Evolutionary conservation across 805 yeast genomes (phyloP), one percentile per base, ranked within the genome.

Genomic region (Saccharomycopsis sp.): DNA sequence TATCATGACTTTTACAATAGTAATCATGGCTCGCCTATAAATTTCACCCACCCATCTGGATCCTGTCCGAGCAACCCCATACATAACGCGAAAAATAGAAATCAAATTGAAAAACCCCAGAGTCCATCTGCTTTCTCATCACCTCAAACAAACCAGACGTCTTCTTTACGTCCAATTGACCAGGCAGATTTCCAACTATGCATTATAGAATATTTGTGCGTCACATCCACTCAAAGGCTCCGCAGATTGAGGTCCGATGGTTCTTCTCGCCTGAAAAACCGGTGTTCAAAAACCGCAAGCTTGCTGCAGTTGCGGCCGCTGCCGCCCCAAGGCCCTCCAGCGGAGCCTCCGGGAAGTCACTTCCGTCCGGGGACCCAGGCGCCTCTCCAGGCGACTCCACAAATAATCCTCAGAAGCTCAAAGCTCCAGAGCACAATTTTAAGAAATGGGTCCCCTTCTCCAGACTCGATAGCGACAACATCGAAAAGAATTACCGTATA

Each of bases 381-480:
- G 16, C 7, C 48, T 16, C 21, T 12, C 48, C 44, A 12, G 44
- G 44, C 44, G n/a, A 37, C 44, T 37, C n/a, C n/a, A n/a, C n/a
- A n/a, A n/a, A n/a, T n/a, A n/a, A n/a, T n/a, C n/a, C n/a, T n/a
- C n/a, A n/a, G n/a, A 29, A 5, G 12, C 37, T 12, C 37, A 29
- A 29, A 12, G 9, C 37, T 29, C 5, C 37, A 29, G 37, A 29
- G 9, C 37, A 29, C 37, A 29, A 29, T 29, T 29, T 29, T 12
- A 29, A 29, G 48, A 44, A 44, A 44, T 44, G 48, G 48, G 48
- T 44, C 18, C 12, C 48, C 8, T 44, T 44, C 21, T 44, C 48
- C 5, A n/a, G 21, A 44, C 21, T 44, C 7, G 48, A 44, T 18
- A 44, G 48, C 23, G 61, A 62, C 34, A 57, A 61, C 46, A 23